phyloP scores from a whole-genome alignment of 805 yeast genomes.

The Ogataea angusta region DNA sequence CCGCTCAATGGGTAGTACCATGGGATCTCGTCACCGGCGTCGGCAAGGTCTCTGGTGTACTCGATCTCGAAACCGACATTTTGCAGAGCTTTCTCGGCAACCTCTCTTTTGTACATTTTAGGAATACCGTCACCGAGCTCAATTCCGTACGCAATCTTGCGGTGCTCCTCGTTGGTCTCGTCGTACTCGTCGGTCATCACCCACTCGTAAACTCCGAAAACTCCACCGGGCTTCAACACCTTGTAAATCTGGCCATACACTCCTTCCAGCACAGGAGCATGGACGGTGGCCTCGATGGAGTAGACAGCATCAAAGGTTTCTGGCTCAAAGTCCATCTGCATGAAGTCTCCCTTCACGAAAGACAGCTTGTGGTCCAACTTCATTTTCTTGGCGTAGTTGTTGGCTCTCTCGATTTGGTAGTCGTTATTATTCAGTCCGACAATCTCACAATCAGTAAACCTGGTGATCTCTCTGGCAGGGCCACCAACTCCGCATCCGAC shows the following conservation, averaged over 20 bases:
- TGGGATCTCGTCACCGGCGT: conserved; percentile 76
- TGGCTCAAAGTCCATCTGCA: conserved; percentile 96
- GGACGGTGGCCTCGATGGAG: conserved; percentile 98
- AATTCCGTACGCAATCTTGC: conserved; percentile 93
- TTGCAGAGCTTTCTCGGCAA: conserved; percentile 83
- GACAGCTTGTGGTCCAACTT: conserved; percentile 70
- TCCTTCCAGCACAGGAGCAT: conserved; percentile 94
- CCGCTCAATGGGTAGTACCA: conserved; percentile 98
- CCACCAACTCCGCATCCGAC: conserved; percentile 99
- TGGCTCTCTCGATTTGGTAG: conserved; percentile 92
- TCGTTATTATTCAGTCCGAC: conserved; percentile 96
- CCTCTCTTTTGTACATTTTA: conserved; percentile 83
- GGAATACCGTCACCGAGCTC: conserved; percentile 99
- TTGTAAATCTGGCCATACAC: conserved; percentile 93
- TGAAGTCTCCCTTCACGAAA: conserved; percentile 95
- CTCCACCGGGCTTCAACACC: conserved; percentile 96
- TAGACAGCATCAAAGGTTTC: conserved; percentile 93
- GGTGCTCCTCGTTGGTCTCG: conserved; percentile 81
- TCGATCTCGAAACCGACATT: conserved; percentile 83
- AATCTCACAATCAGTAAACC: conserved; percentile 83
- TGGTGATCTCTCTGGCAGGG: conserved; percentile 93
- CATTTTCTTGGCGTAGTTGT: conserved; percentile 65
- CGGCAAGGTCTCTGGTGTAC: conserved; percentile 79
- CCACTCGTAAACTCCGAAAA: conserved; percentile 98
- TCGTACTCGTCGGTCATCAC: conserved; percentile 95